These are phyloP conservation scores for Cadophora malorum DNA, from an alignment of 2,329 filamentous ascomycete genomes.

Conservation along the genomic window DNA sequence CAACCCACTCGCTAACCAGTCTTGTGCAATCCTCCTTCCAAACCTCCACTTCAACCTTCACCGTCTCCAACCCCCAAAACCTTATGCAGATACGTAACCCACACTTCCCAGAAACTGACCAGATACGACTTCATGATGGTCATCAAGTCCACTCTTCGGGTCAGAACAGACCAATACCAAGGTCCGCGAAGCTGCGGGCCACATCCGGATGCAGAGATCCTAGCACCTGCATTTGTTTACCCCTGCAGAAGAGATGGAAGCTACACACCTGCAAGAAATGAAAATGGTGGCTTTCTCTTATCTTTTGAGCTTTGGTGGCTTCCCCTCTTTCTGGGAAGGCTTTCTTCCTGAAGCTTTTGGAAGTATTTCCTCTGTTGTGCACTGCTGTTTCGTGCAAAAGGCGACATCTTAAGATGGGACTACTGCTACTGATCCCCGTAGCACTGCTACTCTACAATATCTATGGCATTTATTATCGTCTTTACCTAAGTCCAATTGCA, in stretches of 20 bases:
- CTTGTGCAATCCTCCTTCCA: background rate
- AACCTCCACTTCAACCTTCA: background rate
- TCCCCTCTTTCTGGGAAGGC: background rate
- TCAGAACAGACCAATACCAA: background rate
- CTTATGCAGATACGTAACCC: background rate
- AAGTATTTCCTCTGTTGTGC: no score
- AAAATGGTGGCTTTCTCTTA: constrained; percentile 4
- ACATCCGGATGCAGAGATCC: background rate
- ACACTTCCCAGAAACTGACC: background rate
- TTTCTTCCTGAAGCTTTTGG: no score
- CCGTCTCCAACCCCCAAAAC: background rate
- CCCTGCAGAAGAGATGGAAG: background rate
- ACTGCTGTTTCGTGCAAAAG: no score
- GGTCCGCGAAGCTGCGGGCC: background rate
- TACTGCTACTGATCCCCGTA: constrained; percentile 1
- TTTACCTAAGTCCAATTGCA: constrained; percentile 46
- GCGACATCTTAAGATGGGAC: constrained; percentile 14
- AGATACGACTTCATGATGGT: background rate
- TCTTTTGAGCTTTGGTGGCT: background rate
- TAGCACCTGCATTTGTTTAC: background rate
- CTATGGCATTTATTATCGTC: constrained; percentile 34
- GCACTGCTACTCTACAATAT: constrained; percentile 13
- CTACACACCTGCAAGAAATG: background rate
- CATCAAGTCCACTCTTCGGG: background rate
- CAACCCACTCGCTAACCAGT: background rate